Evolutionary conservation across 179 eudicot species (phyloP).

Genomic region (Nepenthes alata): DNA sequence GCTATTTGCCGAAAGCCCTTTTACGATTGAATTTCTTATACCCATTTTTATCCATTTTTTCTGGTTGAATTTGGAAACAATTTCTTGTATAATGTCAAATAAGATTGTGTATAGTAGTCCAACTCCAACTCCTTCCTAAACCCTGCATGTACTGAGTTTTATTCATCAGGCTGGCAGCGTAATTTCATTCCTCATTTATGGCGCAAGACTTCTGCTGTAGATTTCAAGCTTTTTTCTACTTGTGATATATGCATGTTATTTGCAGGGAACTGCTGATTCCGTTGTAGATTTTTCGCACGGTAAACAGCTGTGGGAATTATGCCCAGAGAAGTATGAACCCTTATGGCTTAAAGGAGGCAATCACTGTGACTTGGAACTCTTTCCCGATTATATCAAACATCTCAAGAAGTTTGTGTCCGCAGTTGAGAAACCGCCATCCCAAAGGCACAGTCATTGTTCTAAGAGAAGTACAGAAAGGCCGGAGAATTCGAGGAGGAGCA

Average conservation of each 20-base stretch:
- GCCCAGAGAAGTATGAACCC: slow-evolving; percentile 78
- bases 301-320: slow-evolving; percentile 69
- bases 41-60: no score
- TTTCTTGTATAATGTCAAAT: no score
- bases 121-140: no score
- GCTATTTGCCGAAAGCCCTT: no score
- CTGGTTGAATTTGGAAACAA: no score
- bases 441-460: slow-evolving; percentile 39
- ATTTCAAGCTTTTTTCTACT: no score
- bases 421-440: slow-evolving; percentile 71
- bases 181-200: no score
- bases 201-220: no score
- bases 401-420: slow-evolving; percentile 58
- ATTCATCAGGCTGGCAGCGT: no score
- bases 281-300: slow-evolving; percentile 94
- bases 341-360: slow-evolving; percentile 93
- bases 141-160: no score
- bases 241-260: background rate
- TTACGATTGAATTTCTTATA: no score
- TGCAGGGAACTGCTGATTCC: slow-evolving; percentile 88
- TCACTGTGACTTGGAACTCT: slow-evolving; percentile 83
- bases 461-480: slow-evolving; percentile 61
- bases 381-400: slow-evolving; percentile 83
- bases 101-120: no score
- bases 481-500: slow-evolving; percentile 58